These are phyloP conservation scores for Trichoderma sp. DNA, from an alignment of 2,329 filamentous ascomycete species.

Conservation along the genomic window DNA sequence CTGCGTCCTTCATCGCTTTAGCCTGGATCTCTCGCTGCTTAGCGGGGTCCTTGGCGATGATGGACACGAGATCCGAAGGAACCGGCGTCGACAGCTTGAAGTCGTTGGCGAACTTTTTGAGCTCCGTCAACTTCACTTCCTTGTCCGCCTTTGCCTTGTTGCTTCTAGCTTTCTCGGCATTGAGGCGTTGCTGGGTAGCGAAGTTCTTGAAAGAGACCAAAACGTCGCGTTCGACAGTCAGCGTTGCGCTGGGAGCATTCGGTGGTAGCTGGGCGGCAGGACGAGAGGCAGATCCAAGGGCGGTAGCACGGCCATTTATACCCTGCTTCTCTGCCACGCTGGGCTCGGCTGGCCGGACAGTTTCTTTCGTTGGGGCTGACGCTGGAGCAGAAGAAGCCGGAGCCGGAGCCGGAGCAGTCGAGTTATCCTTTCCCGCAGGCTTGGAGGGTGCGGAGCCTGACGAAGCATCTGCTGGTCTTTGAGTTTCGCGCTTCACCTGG, in stretches of 20 bases:
- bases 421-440: slow-evolving; percentile 37
- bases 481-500: slow-evolving; percentile 35
- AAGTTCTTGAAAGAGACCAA: slow-evolving; percentile 66
- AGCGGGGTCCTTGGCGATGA: slow-evolving; percentile 92
- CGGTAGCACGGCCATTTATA: slow-evolving; percentile 28
- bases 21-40: slow-evolving; percentile 94
- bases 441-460: slow-evolving; percentile 32
- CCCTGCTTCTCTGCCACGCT: slow-evolving; percentile 34
- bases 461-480: slow-evolving; percentile 32
- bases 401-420: not conserved
- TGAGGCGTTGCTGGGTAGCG: slow-evolving; percentile 58
- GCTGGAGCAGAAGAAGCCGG: slow-evolving; percentile 32
- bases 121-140: slow-evolving; percentile 86
- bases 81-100: slow-evolving; percentile 96
- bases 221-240: slow-evolving; percentile 64
- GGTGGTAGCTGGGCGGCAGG: slow-evolving; percentile 7
- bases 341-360: slow-evolving; percentile 34
- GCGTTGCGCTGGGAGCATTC: slow-evolving; percentile 54
- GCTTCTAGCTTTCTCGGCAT: slow-evolving; percentile 58
- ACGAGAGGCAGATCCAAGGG: slow-evolving; percentile 16
- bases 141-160: slow-evolving; percentile 73
- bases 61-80: slow-evolving; percentile 86
- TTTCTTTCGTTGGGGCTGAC: slow-evolving; percentile 39
- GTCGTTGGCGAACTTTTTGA: slow-evolving; percentile 90
- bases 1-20: slow-evolving; percentile 76